Conservation (phyloP, 2,329 filamentous ascomycete genomes). For the Pestalotiopsis fici region DNA sequence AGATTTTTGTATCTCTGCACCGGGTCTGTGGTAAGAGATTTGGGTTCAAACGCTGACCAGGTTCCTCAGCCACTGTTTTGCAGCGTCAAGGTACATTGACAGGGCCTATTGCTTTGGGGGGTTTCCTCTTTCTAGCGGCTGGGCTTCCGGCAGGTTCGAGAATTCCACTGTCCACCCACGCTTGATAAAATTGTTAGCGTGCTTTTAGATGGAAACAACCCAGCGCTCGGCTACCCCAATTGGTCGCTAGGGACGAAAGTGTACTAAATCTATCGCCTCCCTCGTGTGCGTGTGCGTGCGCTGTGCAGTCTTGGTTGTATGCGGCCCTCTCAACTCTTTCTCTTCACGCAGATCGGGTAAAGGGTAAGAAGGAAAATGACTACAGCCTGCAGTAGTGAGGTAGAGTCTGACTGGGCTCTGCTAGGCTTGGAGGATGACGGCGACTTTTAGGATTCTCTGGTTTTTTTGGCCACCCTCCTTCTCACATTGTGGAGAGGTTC, state of each 20-base stretch:
- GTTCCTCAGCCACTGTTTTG: neutral
- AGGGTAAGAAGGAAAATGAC: neutral
- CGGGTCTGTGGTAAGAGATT: neutral
- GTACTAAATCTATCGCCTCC: neutral
- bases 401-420: neutral
- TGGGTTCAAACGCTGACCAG: neutral
- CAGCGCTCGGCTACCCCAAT: neutral
- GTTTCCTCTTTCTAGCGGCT: neutral
- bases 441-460: neutral
- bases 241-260: neutral
- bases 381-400: constrained; percentile 3
- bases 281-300: neutral
- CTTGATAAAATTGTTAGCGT: neutral
- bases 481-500: neutral
- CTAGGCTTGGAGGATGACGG: neutral
- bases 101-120: neutral
- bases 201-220: neutral
- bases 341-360: neutral
- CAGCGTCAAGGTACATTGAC: neutral
- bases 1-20: constrained; percentile 16
- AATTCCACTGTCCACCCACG: neutral
- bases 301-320: neutral
- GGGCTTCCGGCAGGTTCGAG: neutral
- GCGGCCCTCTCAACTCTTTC: neutral
- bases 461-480: neutral